Conservation (phyloP, 2,329 filamentous ascomycete species). For the Aureobasidium mangrovei region DNA sequence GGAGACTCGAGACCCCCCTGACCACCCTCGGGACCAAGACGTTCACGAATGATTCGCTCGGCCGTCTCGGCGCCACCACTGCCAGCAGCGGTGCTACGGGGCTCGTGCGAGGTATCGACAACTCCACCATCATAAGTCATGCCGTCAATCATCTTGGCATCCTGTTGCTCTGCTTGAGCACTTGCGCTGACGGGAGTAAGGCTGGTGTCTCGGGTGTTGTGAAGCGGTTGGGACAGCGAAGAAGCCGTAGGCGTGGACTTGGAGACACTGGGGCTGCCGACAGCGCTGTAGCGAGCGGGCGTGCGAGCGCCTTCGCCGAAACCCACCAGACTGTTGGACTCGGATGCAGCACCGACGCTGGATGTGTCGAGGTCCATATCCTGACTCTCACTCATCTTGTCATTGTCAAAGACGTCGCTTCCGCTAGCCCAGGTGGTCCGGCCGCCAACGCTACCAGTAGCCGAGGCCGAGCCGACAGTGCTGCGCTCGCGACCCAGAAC, state of each 20-base stretch:
- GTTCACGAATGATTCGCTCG: conserved; percentile 56
- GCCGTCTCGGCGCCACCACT: conserved; percentile 43
- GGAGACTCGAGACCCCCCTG: conserved; percentile 34
- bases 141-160: conserved; percentile 37
- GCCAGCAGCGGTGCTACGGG: conserved; percentile 14
- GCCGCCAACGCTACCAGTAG: conserved; percentile 68
- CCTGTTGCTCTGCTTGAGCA: conserved; percentile 26
- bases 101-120: conserved; percentile 29
- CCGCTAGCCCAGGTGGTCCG: conserved; percentile 60
- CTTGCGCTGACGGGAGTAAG: conserved; percentile 24
- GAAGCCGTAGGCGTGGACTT: conserved; percentile 28
- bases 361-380: conserved; percentile 41
- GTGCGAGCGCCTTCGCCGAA: conserved; percentile 78
- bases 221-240: conserved; percentile 24
- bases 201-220: conserved; percentile 22
- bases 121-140: conserved; percentile 36
- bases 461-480: conserved; percentile 84
- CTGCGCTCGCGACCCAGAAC: conserved; percentile 64
- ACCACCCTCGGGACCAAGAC: conserved; percentile 36
- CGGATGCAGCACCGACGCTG: conserved; percentile 70
- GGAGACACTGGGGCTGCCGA: conserved; percentile 59
- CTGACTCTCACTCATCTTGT: conserved; percentile 56
- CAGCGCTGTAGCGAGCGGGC: conserved; percentile 55
- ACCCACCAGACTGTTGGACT: conserved; percentile 75
- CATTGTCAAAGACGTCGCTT: conserved; percentile 53